These are phyloP conservation scores for Fusarium mexicanum DNA, from an alignment of 2,329 filamentous ascomycete species.

Conservation along the genomic window DNA sequence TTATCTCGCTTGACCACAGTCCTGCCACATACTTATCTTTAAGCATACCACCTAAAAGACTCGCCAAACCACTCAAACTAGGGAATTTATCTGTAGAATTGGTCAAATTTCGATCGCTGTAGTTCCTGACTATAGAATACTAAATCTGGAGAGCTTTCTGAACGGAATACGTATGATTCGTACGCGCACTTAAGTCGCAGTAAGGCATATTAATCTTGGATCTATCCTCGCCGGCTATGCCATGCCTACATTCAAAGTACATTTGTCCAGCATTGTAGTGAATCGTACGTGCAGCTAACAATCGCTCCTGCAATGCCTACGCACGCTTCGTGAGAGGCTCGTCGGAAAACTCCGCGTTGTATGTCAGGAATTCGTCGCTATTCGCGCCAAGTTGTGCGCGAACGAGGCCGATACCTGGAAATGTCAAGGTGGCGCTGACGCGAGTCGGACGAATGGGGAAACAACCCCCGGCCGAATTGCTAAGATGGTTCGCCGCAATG, in stretches of 20 bases:
- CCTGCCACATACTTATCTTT: background rate
- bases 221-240: background rate
- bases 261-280: accelerated
- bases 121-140: accelerated
- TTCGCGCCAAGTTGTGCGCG: background rate
- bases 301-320: background rate
- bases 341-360: accelerated
- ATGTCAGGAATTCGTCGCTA: accelerated
- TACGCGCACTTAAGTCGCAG: background rate
- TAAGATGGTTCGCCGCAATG: background rate
- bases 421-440: accelerated
- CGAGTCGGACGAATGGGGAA: accelerated
- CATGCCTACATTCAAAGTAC: background rate
- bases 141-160: accelerated
- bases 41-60: accelerated
- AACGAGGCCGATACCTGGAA: accelerated
- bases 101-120: accelerated
- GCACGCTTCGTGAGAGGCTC: background rate
- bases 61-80: accelerated
- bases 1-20: background rate
- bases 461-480: accelerated
- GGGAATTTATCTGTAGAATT: accelerated
- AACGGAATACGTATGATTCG: accelerated
- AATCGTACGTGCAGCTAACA: accelerated
- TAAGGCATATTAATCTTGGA: accelerated